Conservation (phyloP, 129 eudicot genomes). For the Centaurea solstitialis region DNA sequence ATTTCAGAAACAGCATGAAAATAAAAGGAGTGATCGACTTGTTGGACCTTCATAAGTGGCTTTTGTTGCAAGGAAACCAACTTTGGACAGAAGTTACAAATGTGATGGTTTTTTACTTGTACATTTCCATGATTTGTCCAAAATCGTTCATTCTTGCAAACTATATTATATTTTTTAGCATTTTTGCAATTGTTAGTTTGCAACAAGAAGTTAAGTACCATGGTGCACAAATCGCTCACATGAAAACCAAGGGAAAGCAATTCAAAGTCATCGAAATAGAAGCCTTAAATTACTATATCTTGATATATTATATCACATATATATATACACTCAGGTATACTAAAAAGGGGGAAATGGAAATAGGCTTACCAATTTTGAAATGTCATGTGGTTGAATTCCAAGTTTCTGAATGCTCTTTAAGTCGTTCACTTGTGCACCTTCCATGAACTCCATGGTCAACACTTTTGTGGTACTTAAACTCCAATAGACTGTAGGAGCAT, state of each 20-base stretch:
- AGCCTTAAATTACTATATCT: not conserved
- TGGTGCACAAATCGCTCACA: not conserved
- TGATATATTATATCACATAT: not conserved
- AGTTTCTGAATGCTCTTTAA: constrained; percentile 59
- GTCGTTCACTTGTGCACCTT: constrained; percentile 82
- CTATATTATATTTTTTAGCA: no score
- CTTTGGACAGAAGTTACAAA: not conserved
- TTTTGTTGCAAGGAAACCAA: not conserved
- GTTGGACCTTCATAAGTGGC: not conserved
- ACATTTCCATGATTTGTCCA: no score
- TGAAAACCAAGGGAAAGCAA: not conserved
- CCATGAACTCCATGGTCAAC: constrained; percentile 93
- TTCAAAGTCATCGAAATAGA: not conserved
- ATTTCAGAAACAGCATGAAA: not conserved
- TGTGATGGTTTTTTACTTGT: not conserved
- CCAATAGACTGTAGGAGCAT: constrained; percentile 78
- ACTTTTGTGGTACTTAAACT: constrained; percentile 76
- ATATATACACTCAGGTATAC: not conserved
- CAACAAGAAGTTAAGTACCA: not conserved
- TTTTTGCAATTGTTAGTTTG: not conserved
- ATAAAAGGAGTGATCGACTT: not conserved
- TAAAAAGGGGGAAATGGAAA: not conserved
- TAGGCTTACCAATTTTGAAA: constrained; percentile 67
- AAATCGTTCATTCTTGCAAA: no score
- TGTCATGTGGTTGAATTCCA: constrained; percentile 73